Evolutionary conservation across 371 early-diverging fungal species (phyloP), one percentile per base, ranked within the genome.

Genomic region (Syncephalastrum sp.): DNA sequence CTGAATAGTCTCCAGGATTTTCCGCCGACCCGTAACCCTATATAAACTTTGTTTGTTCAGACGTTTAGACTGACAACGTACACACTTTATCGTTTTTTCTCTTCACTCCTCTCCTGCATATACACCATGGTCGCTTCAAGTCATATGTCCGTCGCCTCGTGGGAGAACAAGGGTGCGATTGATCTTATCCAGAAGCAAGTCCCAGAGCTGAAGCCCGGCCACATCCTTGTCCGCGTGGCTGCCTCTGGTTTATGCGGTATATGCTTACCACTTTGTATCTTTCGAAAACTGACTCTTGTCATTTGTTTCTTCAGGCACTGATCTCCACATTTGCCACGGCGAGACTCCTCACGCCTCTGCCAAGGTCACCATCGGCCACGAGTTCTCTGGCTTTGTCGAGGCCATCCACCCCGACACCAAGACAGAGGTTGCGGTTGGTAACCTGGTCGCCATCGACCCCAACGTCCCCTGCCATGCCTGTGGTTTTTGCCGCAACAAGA

Each of bases 161-260:
- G 82, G 82, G 72, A 82, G 58, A 63, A 59, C 17, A 57, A 68
- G n/a, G 82, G 82, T 12, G 48, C 69, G 15, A 82, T 82, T 51
- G 59, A 61, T 17, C 47, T 79, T n/a, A 63, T 74, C 21, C 53
- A 69, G 15, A 79, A 74, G 42, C 51, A 57, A 10, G 50, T 72
- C 15, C 81, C 81, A 4, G 49, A 42, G 15, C 12, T 82, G 24
- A 60, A 69, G 33, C 59, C 81, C n/a, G 83, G 81, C 29, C 57
- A 81, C 21, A 56, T 81, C 1, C 61, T 83, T 24, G 53, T 83
- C 49, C 72, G 68, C 24, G 83, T 83, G 2, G 82, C 77, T 13
- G 82, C 83, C 5, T 83, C 81, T 23, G 83, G 83, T 14, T 67
- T 83, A 44, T 83, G 83, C 59, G 83, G 81, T 76, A 70, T 60